A percentile compares a stretch with the other conserved stretches of the same genome.
phyloP scores from a whole-genome alignment of 2,329 filamentous ascomycete species.

The Calonectria leucothoes region DNA sequence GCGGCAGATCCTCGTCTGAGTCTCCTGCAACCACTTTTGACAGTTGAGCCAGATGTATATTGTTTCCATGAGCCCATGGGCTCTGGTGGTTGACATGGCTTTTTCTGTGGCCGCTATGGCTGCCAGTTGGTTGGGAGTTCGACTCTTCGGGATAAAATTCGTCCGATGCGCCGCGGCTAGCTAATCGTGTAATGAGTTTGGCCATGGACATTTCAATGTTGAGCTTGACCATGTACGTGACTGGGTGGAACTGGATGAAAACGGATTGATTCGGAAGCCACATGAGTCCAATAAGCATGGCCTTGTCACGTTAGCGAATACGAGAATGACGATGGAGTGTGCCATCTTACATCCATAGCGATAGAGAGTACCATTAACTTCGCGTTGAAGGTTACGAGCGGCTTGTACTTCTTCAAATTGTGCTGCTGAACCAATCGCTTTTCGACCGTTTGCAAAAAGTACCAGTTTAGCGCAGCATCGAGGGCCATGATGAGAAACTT shows the following conservation, averaged over 20 bases:
- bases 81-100: slow-evolving; percentile 3
- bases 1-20: slow-evolving; percentile 28
- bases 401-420: slow-evolving; percentile 62
- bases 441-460: slow-evolving; percentile 62
- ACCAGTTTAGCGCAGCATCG: slow-evolving; percentile 63
- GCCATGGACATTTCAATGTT: slow-evolving; percentile 54
- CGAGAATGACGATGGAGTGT: neutral
- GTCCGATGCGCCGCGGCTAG: slow-evolving; percentile 24
- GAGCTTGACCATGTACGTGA: slow-evolving; percentile 64
- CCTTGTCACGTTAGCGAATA: neutral
- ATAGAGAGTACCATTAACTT: slow-evolving; percentile 61
- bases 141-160: slow-evolving; percentile 35
- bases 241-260: slow-evolving; percentile 63
- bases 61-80: slow-evolving; percentile 27
- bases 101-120: slow-evolving; percentile 1
- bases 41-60: slow-evolving; percentile 29
- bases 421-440: slow-evolving; percentile 58
- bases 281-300: slow-evolving; percentile 48
- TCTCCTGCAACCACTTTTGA: slow-evolving; percentile 36
- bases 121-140: slow-evolving; percentile 21
- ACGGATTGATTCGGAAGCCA: slow-evolving; percentile 47
- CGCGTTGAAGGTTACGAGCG: slow-evolving; percentile 62
- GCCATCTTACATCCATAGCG: slow-evolving; percentile 56
- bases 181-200: slow-evolving; percentile 56
- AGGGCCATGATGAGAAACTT: slow-evolving; percentile 64